phyloP scores from a whole-genome alignment of 495 filamentous ascomycete genomes.

The Cercophora newfieldiana region DNA sequence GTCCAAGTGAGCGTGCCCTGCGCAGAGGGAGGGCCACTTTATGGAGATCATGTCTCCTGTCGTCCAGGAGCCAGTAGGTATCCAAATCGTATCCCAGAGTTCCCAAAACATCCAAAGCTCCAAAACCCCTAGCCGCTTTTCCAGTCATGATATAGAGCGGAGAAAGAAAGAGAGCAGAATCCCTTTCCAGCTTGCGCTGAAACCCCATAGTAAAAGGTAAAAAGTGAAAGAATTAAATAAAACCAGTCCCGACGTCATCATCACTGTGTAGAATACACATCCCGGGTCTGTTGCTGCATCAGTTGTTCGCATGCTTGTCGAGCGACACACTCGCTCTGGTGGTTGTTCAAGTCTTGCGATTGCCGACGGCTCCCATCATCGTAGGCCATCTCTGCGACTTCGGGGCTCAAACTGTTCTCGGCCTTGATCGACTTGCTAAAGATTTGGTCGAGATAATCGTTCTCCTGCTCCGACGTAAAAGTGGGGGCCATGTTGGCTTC shows the following conservation, averaged over 20 bases:
- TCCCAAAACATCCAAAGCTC: not conserved
- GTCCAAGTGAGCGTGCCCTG: too few species aligned
- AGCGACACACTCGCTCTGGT: constrained; percentile 42
- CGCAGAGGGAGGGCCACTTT: not conserved
- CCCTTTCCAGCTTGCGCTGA: not conserved
- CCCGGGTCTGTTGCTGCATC: constrained; percentile 28
- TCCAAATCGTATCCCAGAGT: not conserved
- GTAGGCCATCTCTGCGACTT: constrained; percentile 31
- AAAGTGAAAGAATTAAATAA: not conserved
- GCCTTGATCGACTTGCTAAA: constrained; percentile 31
- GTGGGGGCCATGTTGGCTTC: constrained; percentile 20
- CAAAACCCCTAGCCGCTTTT: not conserved
- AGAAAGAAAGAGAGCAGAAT: not conserved
- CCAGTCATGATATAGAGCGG: not conserved
- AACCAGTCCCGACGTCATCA: not conserved
- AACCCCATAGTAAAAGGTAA: not conserved
- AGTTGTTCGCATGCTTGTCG: constrained; percentile 46
- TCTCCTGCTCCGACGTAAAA: constrained; percentile 41
- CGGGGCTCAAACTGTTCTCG: constrained; percentile 27
- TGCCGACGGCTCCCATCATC: constrained; percentile 16
- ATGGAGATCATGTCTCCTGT: not conserved
- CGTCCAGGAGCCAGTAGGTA: not conserved
- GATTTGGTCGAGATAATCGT: constrained; percentile 43
- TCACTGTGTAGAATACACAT: not conserved
- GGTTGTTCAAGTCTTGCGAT: constrained; percentile 30